Conservation (phyloP, 805 yeast genomes). For the Ogataea chonburiensis region DNA sequence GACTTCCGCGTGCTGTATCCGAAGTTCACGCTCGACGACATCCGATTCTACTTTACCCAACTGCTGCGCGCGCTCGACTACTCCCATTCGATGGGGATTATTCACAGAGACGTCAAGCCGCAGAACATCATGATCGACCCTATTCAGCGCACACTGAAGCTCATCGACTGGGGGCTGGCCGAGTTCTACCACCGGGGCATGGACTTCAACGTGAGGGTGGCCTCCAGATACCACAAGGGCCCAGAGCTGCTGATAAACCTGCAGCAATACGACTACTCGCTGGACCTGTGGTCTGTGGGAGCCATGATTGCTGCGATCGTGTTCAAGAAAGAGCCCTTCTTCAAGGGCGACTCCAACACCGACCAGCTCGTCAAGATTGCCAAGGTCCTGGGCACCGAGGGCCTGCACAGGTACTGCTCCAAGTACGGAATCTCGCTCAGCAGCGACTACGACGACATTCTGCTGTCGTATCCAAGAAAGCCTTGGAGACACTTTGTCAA, state of each 20-base stretch:
- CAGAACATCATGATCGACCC: constrained; percentile 95
- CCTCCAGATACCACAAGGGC: constrained; percentile 88
- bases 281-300: constrained; percentile 90
- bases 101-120: constrained; percentile 93
- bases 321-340: constrained; percentile 87
- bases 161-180: constrained; percentile 94
- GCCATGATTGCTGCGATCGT: constrained; percentile 89
- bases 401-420: constrained; percentile 59
- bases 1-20: constrained; percentile 89
- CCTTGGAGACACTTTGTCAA: constrained; percentile 67
- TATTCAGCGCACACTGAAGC: constrained; percentile 52
- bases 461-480: constrained; percentile 63
- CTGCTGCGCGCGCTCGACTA: constrained; percentile 79
- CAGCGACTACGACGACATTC: constrained; percentile 71
- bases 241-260: constrained; percentile 85
- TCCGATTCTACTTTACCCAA: constrained; percentile 81
- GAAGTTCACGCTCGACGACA: constrained; percentile 68
- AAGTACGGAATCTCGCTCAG: constrained; percentile 71
- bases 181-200: constrained; percentile 90
- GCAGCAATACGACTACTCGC: constrained; percentile 81
- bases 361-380: constrained; percentile 92
- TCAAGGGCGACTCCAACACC: constrained; percentile 87
- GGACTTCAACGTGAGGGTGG: constrained; percentile 88
- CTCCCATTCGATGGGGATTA: constrained; percentile 90
- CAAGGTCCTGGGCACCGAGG: constrained; percentile 81